A percentile compares a stretch with the other conserved stretches of the same genome.
phyloP scores from a whole-genome alignment of 2,329 filamentous ascomycete species.

The Aspergillus niger region DNA sequence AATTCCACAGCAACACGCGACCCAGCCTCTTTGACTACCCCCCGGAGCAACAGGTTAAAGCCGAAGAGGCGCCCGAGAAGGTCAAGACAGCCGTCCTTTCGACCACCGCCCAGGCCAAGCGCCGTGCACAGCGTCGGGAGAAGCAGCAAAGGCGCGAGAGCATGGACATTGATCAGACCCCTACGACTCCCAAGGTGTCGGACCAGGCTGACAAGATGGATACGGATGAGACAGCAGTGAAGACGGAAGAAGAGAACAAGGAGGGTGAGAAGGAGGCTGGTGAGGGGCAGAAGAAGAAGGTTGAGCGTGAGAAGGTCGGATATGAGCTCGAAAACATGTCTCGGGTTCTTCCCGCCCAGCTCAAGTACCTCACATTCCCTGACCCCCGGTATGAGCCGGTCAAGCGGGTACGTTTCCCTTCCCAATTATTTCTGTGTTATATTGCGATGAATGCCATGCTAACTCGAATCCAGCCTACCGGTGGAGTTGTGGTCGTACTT shows the following conservation, averaged over 20 bases:
- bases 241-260: slow-evolving; percentile 64
- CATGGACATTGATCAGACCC: slow-evolving; percentile 88
- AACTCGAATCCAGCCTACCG: slow-evolving; percentile 70
- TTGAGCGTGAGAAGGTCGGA: slow-evolving; percentile 93
- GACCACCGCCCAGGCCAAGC: slow-evolving; percentile 95
- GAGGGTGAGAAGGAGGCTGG: slow-evolving; percentile 62
- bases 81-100: slow-evolving; percentile 95
- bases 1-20: slow-evolving; percentile 91
- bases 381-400: slow-evolving; percentile 90
- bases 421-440: slow-evolving; percentile 5
- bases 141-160: slow-evolving; percentile 84
- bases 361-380: slow-evolving; percentile 94
- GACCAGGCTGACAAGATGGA: slow-evolving; percentile 84
- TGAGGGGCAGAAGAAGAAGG: slow-evolving; percentile 77
- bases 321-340: slow-evolving; percentile 98
- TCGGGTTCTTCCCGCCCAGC: slow-evolving; percentile 83
- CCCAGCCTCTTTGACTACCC: slow-evolving; percentile 98
- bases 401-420: slow-evolving; percentile 67
- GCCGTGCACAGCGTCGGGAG: slow-evolving; percentile 91
- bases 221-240: slow-evolving; percentile 54
- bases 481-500: slow-evolving; percentile 86
- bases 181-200: slow-evolving; percentile 69
- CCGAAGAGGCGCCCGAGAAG: slow-evolving; percentile 88
- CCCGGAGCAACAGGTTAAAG: slow-evolving; percentile 91
- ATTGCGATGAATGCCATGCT: slow-evolving; percentile 32